Evolutionary conservation across 345 rosid genomes (phyloP), one percentile per base, ranked within the genome.

Genomic region (Rubroshorea leprosula): DNA sequence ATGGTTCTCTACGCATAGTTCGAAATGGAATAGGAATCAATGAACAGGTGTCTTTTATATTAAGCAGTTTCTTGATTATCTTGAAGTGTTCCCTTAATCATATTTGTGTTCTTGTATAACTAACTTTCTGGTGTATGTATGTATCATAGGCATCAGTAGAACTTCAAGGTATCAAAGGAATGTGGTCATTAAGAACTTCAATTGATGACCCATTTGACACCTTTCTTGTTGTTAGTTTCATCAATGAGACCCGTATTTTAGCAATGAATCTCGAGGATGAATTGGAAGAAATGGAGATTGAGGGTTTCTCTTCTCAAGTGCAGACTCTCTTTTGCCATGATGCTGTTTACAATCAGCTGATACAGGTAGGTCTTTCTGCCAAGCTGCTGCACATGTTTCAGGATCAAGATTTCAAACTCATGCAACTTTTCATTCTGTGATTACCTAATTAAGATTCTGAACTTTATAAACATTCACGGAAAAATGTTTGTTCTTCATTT

Each of bases 11-110:
- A 47, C 87, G 95, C 39, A 78, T 92, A 27, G 95, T 92, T 69
- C 89, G 97, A 54, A 92, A 86, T 77, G 98, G 98, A 49, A 89
- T 92, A 58, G 98, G 98, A 78, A 89, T 92, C 58, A 92, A 92
- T 57, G 98, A 92, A 66, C 97, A 89, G 97, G 98, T 80, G 53
- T 49, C 60, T 26, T 19, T 53, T 71, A 43, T 71, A 55, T 52
- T 38, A 5, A 20, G 15, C 6, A 49, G 39, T 60, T 44, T 54
- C 23, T 44, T 38, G 63, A 35, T 24, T 29, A 25, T 48, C 54
- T 14, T 58, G 2, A 6, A 58, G 47, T 64, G 54, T 50, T 26
- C 23, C 26, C 22, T 48, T 57, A 18, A 24, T 10, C 43, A 35
- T 2, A 49, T 50, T 45, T 29, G 57, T 61, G 29, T 22, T 21